Evolutionary conservation across 805 yeast genomes (phyloP).

Genomic region (Metschnikowia continentalis): DNA sequence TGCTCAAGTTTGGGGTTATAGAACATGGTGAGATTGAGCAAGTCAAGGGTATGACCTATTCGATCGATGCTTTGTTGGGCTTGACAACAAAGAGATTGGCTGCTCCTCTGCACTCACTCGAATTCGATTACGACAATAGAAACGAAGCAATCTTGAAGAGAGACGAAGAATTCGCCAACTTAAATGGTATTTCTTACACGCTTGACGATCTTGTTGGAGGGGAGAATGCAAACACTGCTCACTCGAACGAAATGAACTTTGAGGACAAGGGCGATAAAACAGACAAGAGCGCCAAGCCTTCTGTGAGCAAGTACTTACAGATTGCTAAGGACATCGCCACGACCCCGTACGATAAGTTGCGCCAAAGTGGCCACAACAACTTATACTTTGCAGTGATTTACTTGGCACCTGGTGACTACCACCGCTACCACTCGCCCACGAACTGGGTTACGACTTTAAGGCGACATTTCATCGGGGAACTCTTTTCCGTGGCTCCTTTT

Average conservation of each 20-base stretch:
- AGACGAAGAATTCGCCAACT: slow-evolving; percentile 71
- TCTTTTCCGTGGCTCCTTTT: slow-evolving; percentile 94
- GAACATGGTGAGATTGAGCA: slow-evolving; percentile 88
- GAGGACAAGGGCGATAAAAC: slow-evolving; percentile 70
- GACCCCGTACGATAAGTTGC: slow-evolving; percentile 27
- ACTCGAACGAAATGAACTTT: slow-evolving; percentile 46
- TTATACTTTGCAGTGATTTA: slow-evolving; percentile 88
- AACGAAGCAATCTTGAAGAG: slow-evolving; percentile 44
- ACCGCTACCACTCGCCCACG: slow-evolving; percentile 92
- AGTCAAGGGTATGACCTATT: slow-evolving; percentile 93
- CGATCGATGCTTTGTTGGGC: slow-evolving; percentile 85
- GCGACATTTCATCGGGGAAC: slow-evolving; percentile 93
- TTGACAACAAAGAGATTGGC: slow-evolving; percentile 45
- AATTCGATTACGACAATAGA: slow-evolving; percentile 39
- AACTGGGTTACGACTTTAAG: slow-evolving; percentile 93
- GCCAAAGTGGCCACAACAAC: slow-evolving; percentile 43
- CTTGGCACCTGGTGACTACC: slow-evolving; percentile 97
- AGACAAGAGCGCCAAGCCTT: slow-evolving; percentile 26
- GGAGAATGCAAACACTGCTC: slow-evolving; percentile 38
- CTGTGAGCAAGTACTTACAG: slow-evolving; percentile 34
- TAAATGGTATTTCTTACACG: slow-evolving; percentile 70
- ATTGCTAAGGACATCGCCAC: slow-evolving; percentile 41
- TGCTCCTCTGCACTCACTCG: slow-evolving; percentile 50
- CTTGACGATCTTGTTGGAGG: slow-evolving; percentile 66
- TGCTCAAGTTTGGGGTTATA: slow-evolving; percentile 77